A percentile compares a stretch with the other conserved stretches of the same genome.
phyloP scores from a whole-genome alignment of 1,139 yeast genomes.

The Zygotorulaspora mrakii region DNA sequence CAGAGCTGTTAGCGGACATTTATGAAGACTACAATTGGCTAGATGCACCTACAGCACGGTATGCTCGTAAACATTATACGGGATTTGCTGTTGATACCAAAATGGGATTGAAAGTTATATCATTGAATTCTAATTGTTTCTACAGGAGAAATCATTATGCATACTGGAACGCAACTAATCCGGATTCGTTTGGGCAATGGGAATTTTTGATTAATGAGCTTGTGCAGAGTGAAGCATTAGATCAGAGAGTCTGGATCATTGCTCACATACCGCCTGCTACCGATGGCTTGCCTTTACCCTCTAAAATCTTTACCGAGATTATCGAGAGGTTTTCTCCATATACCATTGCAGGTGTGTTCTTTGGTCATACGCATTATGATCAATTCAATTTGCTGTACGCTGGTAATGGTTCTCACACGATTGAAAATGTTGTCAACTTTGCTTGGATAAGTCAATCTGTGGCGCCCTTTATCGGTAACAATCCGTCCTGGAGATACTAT shows the following conservation, averaged over 20 bases:
- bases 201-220: conserved; percentile 59
- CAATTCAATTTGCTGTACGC: conserved; percentile 59
- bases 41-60: conserved; percentile 35
- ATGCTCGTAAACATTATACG: conserved; percentile 51
- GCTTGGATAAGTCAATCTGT: conserved; percentile 68
- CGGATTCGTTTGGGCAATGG: conserved; percentile 64
- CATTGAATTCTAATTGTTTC: conserved; percentile 65
- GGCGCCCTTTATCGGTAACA: conserved; percentile 57
- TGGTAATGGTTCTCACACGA: conserved; percentile 35
- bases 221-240: conserved; percentile 51
- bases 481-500: conserved; percentile 75
- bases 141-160: conserved; percentile 62
- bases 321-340: conserved; percentile 65
- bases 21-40: conserved; percentile 53
- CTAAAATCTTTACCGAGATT: conserved; percentile 53
- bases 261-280: conserved; percentile 64
- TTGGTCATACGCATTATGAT: conserved; percentile 71
- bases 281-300: conserved; percentile 61
- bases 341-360: conserved; percentile 64
- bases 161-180: conserved; percentile 52
- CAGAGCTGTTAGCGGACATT: conserved; percentile 55
- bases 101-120: conserved; percentile 57
- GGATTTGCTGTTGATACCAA: conserved; percentile 58
- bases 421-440: conserved; percentile 47
- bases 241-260: conserved; percentile 66